A percentile compares a stretch with the other conserved stretches of the same genome.
Conservation (phyloP, 202 grass and related monocot species). For the Eragrostis tef region DNA sequence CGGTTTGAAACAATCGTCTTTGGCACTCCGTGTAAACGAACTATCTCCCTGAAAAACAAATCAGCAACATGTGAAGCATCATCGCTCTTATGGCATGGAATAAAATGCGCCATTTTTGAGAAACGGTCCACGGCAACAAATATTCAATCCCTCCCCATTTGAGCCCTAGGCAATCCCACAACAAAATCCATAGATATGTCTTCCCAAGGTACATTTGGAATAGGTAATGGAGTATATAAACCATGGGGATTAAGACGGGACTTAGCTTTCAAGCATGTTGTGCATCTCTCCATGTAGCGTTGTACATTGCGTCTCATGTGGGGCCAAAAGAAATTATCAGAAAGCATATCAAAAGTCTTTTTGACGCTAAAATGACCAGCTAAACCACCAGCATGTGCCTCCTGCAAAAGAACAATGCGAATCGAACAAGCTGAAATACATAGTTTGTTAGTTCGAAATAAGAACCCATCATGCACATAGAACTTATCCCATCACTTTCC, state of each 20-base stretch:
- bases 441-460: background rate
- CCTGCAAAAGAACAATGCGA: background rate
- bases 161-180: background rate
- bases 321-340: too few species aligned
- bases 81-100: background rate
- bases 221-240: background rate
- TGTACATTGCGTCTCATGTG: background rate
- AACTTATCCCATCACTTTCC: background rate
- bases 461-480: background rate
- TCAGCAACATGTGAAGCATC: background rate
- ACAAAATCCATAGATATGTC: background rate
- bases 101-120: background rate
- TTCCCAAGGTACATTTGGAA: background rate
- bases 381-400: background rate
- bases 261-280: background rate
- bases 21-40: background rate
- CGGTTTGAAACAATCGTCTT: too few species aligned
- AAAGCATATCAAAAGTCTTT: background rate
- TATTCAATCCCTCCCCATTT: background rate
- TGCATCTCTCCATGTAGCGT: background rate
- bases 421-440: background rate
- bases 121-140: background rate
- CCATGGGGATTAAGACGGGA: background rate
- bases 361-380: background rate
- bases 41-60: background rate